phyloP scores from a whole-genome alignment of 1,284 basidiomycete species.

The Tilletia setariae region DNA sequence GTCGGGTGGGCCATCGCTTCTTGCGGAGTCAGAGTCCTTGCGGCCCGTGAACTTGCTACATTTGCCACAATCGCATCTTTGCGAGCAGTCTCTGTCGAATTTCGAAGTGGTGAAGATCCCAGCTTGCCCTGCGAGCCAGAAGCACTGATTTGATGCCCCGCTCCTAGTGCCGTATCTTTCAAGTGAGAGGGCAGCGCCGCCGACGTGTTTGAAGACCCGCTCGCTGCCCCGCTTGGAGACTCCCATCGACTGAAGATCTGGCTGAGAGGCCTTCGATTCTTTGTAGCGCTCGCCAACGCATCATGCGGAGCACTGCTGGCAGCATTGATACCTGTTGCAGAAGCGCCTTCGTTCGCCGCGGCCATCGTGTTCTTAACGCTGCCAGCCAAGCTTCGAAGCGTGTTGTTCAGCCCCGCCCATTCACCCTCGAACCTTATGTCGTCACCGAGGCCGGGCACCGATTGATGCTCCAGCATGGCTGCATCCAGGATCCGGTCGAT shows the following conservation, averaged over 20 bases:
- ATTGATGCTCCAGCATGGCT: slow-evolving; percentile 77
- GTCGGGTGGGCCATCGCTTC: slow-evolving; percentile 28
- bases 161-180: too few species aligned
- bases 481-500: slow-evolving; percentile 82
- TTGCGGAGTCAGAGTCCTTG: neutral
- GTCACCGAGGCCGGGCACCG: slow-evolving; percentile 68
- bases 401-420: slow-evolving; percentile 60
- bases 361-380: slow-evolving; percentile 36
- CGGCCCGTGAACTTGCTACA: neutral
- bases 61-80: neutral
- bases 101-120: neutral
- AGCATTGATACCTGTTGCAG: neutral
- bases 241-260: slow-evolving; percentile 31
- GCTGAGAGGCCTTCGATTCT: slow-evolving; percentile 27
- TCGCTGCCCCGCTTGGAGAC: neutral
- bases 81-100: neutral
- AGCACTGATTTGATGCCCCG: too few species aligned
- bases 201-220: too few species aligned
- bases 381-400: slow-evolving; percentile 41
- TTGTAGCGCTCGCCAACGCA: neutral
- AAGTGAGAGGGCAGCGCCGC: neutral
- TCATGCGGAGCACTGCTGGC: neutral
- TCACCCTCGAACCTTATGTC: slow-evolving; percentile 90
- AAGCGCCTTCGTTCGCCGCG: neutral
- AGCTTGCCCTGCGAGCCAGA: slow-evolving; percentile 5